Percentiles rank a stretch among this genome's conserved stretches.
Conservation (phyloP, 441 rosid genomes). For the Sinapis alba region DNA sequence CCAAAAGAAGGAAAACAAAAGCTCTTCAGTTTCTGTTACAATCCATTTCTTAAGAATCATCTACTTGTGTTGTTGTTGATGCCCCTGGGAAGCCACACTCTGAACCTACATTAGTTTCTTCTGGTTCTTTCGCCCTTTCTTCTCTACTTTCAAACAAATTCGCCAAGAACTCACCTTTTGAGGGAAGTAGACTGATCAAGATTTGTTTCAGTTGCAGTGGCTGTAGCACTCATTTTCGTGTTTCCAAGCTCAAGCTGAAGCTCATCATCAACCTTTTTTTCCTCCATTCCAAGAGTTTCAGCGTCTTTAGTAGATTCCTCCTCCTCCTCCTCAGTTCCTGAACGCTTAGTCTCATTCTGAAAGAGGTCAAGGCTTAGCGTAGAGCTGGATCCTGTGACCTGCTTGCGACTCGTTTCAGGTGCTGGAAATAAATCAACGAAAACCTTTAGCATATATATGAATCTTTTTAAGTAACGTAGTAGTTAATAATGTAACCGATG, state of each 20-base stretch:
- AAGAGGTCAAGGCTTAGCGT: slow-evolving; percentile 39
- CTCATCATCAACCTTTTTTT: slow-evolving; percentile 40
- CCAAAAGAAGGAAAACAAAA: not conserved
- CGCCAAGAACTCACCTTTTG: slow-evolving; percentile 36
- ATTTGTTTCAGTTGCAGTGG: slow-evolving; percentile 31
- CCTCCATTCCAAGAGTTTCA: slow-evolving; percentile 41
- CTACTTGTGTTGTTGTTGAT: slow-evolving; percentile 16
- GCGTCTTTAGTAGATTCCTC: slow-evolving; percentile 31
- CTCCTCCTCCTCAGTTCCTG: slow-evolving; percentile 35
- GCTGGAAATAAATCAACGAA: slow-evolving; percentile 40
- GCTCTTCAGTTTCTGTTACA: slow-evolving; percentile 25
- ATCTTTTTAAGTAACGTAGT: slow-evolving; percentile 38
- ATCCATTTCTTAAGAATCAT: slow-evolving; percentile 35
- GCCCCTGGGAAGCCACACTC: slow-evolving; percentile 15
- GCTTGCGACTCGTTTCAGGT: slow-evolving; percentile 30
- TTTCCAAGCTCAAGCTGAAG: slow-evolving; percentile 43
- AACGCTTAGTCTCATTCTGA: slow-evolving; percentile 26
- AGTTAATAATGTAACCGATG: not conserved
- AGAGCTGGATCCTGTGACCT: slow-evolving; percentile 35
- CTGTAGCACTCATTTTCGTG: slow-evolving; percentile 36
- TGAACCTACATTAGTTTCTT: slow-evolving; percentile 28
- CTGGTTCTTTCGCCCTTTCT: too few species aligned
- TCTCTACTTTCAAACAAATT: slow-evolving; percentile 3
- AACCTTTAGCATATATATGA: slow-evolving; percentile 20
- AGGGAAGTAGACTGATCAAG: slow-evolving; percentile 26